Evolutionary conservation across 208 protist genomes (phyloP), one percentile per base, ranked within the genome.

Genomic region (Trichomonas gallinae): DNA sequence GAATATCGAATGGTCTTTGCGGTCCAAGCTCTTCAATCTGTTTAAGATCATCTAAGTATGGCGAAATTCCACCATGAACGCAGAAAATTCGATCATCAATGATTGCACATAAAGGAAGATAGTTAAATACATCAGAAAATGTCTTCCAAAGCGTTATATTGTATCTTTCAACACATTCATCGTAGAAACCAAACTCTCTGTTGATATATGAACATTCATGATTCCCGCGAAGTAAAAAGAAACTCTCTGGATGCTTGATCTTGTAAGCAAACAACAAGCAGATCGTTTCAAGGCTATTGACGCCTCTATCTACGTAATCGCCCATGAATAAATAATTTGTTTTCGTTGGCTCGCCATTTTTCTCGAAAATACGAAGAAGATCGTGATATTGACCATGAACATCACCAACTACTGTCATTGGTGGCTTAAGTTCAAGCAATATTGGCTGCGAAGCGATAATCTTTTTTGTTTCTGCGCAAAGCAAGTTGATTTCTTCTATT

Each of bases 101-200:
- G 0, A 99, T 97, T 81, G 99, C 99, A 36, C 98, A 98, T 0
- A 99, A 98, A 13, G 98, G 98, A 15, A 99, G 98, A 96, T 99
- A 99, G 97, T 99, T 99, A 97, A 99, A 99, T 31, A 99, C 98
- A 96, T 99, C 99, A 3, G 99, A 99, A 97, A 99, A 99, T 91
- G 98, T 98, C 93, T 98, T 98, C 99, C 99, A 98, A 15, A 98
- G 97, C 96, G 98, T 98, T n/a, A 98, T 89, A 99, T 97, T 96
- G 63, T 97, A 98, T 72, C 97, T 96, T 45, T 97, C 72, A 46
- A 97, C 49, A 96, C 97, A 97, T 48, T 99, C 99, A 96, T 99
- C 99, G 97, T 99, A 99, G 97, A 99, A 99, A 48, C 99, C 99
- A 98, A 99, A 99, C 11, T 44, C 9, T 58, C 88, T 48, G 44